Conservation (phyloP, 2,329 filamentous ascomycete species). For the Ampelomyces quisqualis region DNA sequence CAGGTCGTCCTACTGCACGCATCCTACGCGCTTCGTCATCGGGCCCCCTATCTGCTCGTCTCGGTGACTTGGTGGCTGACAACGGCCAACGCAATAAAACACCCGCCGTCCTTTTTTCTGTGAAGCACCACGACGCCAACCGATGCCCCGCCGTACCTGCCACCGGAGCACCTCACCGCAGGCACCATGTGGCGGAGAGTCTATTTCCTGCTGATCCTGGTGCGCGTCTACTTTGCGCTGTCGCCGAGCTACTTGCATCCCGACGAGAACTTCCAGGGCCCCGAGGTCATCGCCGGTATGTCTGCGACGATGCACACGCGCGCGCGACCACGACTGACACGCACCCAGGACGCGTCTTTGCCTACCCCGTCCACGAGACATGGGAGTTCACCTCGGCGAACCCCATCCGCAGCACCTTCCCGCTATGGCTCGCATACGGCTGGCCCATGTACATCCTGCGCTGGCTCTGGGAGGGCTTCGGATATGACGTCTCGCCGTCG, state of each 20-base stretch:
- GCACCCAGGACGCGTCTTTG: slow-evolving; percentile 78
- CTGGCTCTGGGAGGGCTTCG: slow-evolving; percentile 88
- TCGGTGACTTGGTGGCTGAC: slow-evolving; percentile 23
- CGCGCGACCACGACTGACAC: slow-evolving; percentile 12
- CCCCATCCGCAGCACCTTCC: slow-evolving; percentile 94
- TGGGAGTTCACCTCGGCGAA: slow-evolving; percentile 93
- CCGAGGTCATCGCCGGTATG: slow-evolving; percentile 90
- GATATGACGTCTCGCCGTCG: slow-evolving; percentile 77
- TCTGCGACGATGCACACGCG: slow-evolving; percentile 2
- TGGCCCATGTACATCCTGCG: slow-evolving; percentile 89
- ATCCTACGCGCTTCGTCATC: slow-evolving; percentile 11
- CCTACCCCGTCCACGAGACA: slow-evolving; percentile 82
- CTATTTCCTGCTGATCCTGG: slow-evolving; percentile 79
- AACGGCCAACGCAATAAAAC: slow-evolving; percentile 22
- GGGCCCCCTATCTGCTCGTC: slow-evolving; percentile 27
- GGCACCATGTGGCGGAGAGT: slow-evolving; percentile 82
- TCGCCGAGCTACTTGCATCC: slow-evolving; percentile 96
- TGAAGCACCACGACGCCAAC: slow-evolving; percentile 18
- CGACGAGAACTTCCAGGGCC: slow-evolving; percentile 98
- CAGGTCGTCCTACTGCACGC: slow-evolving; percentile 11
- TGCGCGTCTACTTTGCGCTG: slow-evolving; percentile 91
- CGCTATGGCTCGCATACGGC: slow-evolving; percentile 93
- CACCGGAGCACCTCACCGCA: slow-evolving; percentile 18
- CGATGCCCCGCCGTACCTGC: slow-evolving; percentile 21
- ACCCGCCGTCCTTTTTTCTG: slow-evolving; percentile 22